phyloP scores from a whole-genome alignment of 164 flowering plant species.

The Paratinospora sagittata region DNA sequence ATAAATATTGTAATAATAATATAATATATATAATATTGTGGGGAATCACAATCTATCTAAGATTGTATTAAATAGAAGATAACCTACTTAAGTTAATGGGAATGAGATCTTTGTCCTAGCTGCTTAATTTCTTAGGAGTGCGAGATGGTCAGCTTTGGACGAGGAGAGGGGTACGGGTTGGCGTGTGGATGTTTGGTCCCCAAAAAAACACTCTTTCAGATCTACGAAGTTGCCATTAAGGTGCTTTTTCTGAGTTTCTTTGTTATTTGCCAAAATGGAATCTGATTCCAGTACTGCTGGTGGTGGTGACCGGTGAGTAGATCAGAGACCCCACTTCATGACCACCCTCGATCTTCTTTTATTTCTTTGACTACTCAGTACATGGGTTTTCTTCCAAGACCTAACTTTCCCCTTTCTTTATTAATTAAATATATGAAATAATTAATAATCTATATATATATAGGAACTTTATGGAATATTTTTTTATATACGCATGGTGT shows the following conservation, averaged over 20 bases:
- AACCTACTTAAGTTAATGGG: neutral
- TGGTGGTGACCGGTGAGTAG: neutral
- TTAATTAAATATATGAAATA: no score
- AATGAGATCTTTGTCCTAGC: constrained; percentile 2
- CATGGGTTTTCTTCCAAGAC: neutral
- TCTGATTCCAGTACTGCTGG: neutral
- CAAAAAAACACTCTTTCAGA: neutral
- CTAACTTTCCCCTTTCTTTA: neutral
- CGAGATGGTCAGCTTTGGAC: neutral
- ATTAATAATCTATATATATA: no score
- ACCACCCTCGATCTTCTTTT: neutral
- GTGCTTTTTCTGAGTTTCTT: neutral
- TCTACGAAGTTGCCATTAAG: no score
- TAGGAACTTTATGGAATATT: no score
- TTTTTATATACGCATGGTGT: no score
- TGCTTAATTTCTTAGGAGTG: neutral
- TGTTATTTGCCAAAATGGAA: neutral
- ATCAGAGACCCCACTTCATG: neutral
- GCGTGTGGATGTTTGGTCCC: neutral
- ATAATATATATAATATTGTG: neutral
- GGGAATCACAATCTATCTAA: neutral
- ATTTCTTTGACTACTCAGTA: neutral
- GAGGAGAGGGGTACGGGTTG: neutral
- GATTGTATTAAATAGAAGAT: neutral
- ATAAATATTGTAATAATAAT: no score